phyloP scores from a whole-genome alignment of 106 monocot genomes.

The Dendrobium nobile region DNA sequence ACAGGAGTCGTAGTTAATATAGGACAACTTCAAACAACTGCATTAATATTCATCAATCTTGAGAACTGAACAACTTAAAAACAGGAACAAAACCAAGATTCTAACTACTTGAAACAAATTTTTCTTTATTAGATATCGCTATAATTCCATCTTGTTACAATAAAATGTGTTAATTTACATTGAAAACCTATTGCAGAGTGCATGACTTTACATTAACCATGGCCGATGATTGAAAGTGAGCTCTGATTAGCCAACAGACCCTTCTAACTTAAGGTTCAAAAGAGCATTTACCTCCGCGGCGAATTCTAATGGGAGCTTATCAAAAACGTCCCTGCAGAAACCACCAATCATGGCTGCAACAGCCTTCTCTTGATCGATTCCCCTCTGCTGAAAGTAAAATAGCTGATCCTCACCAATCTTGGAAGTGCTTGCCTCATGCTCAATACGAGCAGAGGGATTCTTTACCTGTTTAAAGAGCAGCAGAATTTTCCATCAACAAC shows the following conservation, averaged over 20 bases:
- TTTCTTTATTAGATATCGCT: not conserved
- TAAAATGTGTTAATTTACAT: not conserved
- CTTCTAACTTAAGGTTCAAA: constrained; percentile 64
- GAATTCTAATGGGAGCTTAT: constrained; percentile 62
- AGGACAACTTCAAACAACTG: not conserved
- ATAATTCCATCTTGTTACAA: not conserved
- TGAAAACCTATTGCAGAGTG: not conserved
- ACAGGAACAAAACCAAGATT: not conserved
- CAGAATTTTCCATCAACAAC: not conserved
- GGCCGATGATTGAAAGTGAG: not conserved
- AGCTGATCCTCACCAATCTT: constrained; percentile 28
- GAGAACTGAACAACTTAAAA: not conserved
- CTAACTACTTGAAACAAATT: not conserved
- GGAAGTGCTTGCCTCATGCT: constrained; percentile 26
- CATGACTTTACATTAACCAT: not conserved
- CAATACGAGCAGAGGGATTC: constrained; percentile 44
- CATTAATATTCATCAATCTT: not conserved
- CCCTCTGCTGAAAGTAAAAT: constrained; percentile 26
- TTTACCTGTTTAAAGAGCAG: constrained; percentile 35
- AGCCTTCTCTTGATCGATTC: constrained; percentile 59
- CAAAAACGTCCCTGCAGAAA: constrained; percentile 65
- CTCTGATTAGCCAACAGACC: constrained; percentile 30
- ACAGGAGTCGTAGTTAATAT: not conserved
- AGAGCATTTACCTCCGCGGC: constrained; percentile 55
- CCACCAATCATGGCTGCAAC: constrained; percentile 68